phyloP scores from a whole-genome alignment of 2,329 filamentous ascomycete species.

The Penicillium rolfsii region DNA sequence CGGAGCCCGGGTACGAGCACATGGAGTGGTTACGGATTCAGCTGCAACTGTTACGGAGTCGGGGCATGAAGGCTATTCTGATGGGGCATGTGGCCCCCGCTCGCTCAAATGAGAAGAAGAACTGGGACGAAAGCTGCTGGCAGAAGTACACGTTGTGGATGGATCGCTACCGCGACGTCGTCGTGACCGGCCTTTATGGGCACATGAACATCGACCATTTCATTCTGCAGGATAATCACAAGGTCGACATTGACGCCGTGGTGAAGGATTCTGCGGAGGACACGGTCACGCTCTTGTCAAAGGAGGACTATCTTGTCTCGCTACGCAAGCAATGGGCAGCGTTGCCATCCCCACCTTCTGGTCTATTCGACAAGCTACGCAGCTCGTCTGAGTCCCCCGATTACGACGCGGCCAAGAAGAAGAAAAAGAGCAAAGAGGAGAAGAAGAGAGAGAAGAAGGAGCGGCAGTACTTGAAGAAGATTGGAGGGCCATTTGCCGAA shows the following conservation, averaged over 20 bases:
- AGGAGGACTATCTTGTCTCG: constrained; percentile 77
- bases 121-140: constrained; percentile 98
- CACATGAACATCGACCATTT: constrained; percentile 99
- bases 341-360: constrained; percentile 61
- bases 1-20: constrained; percentile 88
- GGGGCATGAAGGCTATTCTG: constrained; percentile 90
- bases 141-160: constrained; percentile 95
- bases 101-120: constrained; percentile 77
- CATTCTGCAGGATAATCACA: constrained; percentile 80
- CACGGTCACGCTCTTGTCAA: constrained; percentile 67
- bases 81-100: constrained; percentile 94
- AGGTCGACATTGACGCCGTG: constrained; percentile 64
- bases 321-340: constrained; percentile 77
- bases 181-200: constrained; percentile 78
- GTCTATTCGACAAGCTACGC: constrained; percentile 22
- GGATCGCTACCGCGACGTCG: constrained; percentile 85
- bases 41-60: constrained; percentile 76
- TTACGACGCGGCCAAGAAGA: constrained; percentile 29
- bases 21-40: constrained; percentile 95
- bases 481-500: constrained; percentile 82
- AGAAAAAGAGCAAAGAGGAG: constrained; percentile 50
- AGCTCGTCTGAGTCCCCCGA: constrained; percentile 14
- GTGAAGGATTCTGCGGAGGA: constrained; percentile 33
- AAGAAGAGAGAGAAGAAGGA: constrained; percentile 56
- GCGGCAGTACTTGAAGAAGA: constrained; percentile 63